Evolutionary conservation across 192 early-diverging fungal genomes (phyloP), one percentile per base, ranked within the genome.

Genomic region (Anaeromyces robustus): DNA sequence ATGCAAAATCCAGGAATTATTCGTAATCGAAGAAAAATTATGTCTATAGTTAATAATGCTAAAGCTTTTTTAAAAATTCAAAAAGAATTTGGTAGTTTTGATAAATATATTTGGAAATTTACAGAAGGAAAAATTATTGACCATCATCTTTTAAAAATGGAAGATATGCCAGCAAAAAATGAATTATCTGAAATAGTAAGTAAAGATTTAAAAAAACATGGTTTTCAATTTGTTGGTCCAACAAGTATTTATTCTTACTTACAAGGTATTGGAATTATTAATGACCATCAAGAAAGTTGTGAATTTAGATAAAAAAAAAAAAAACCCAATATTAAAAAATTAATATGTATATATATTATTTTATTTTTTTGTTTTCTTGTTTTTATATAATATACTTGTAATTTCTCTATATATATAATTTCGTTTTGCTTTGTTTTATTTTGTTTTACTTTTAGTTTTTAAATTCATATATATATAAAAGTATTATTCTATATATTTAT

Each of bases 71-170:
- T 83, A 37, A 78, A 77, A 18, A 77, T 83, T 28, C 81, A 80
- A 78, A 39, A 83, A 22, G 82, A 83, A 30, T 83, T 83, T 83
- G 82, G 81, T 31, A 68, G 77, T 18, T 83, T 83, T 77, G 82
- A 31, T 29, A 28, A 83, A 39, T 83, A 82, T 39, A 30, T 83
- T 14, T 80, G 82, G 82, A 29, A 28, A n/a, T 83, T 83, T 79
- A 78, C 82, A 0, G 52, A 68, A n/a, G 28, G 26, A n/a, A 68
- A 68, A 31, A 77, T 78, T 19, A 68, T 31, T 9, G 37, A 31
- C n/a, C 30, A 32, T 29, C 19, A 79, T 6, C 29, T 18, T 28
- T 30, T 32, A 11, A 80, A 78, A 0, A 28, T 12, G 13, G 29
- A 29, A 14, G 29, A 79, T 1, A 78, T 77, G 41, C 30, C 79